Percentiles rank a stretch among this genome's conserved stretches.
Evolutionary conservation across 2,329 filamentous ascomycete species (phyloP).

Genomic region (Aureobasidium sp.): DNA sequence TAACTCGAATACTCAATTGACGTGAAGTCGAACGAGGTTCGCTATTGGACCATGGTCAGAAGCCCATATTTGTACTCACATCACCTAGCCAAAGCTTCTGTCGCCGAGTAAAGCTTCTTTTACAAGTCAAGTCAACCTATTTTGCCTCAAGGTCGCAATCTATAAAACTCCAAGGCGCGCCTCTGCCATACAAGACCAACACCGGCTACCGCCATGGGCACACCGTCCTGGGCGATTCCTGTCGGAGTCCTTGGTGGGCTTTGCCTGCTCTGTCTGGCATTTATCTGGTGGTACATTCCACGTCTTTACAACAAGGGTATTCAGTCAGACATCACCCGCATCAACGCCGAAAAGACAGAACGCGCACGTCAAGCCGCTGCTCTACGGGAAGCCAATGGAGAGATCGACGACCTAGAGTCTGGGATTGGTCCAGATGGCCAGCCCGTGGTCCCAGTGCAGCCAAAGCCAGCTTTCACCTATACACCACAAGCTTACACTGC

Average conservation of each 20-base stretch:
- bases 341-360: constrained; percentile 17
- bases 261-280: constrained; percentile 21
- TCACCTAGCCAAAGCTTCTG: not conserved
- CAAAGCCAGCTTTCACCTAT: constrained; percentile 15
- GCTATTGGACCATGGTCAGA: too few relatives aligned
- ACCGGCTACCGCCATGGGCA: constrained; percentile 18
- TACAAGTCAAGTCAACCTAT: not conserved
- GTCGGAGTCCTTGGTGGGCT: constrained; percentile 25
- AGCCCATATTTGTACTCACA: not conserved
- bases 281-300: constrained; percentile 28
- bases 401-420: not conserved
- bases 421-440: not conserved
- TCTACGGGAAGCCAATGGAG: not conserved
- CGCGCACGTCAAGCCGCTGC: not conserved
- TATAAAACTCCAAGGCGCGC: not conserved
- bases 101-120: constrained; percentile 2
- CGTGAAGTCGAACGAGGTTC: too few relatives aligned
- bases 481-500: constrained; percentile 16
- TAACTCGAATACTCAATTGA: too few relatives aligned
- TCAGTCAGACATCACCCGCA: constrained; percentile 19
- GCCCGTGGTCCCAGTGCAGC: not conserved
- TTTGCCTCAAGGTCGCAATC: not conserved
- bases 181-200: not conserved
- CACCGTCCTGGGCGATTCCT: constrained; percentile 23
- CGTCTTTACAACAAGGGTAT: constrained; percentile 23